Evolutionary conservation across 2,329 filamentous ascomycete species (phyloP).

Genomic region (Davidsoniella australis): DNA sequence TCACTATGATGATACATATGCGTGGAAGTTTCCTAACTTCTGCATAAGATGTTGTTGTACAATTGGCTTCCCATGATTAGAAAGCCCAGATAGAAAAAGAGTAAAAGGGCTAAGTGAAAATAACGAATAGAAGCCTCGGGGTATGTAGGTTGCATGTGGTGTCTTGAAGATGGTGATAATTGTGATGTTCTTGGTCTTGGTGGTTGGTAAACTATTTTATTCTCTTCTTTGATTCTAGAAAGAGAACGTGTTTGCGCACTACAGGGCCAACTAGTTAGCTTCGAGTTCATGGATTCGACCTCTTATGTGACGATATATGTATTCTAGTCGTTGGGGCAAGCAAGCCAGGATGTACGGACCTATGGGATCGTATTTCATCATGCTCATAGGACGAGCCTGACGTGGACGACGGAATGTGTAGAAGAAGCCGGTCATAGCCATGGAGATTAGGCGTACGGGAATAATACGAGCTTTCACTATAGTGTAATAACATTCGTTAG

Average conservation of each 20-base stretch:
- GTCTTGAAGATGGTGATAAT: too few species aligned
- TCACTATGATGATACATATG: not conserved
- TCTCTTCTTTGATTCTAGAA: slow-evolving; percentile 81
- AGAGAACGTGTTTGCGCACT: slow-evolving; percentile 93
- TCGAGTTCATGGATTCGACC: not conserved
- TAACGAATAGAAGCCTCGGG: not conserved
- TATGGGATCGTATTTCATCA: slow-evolving; percentile 98
- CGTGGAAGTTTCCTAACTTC: not conserved
- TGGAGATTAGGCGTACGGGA: slow-evolving; percentile 84
- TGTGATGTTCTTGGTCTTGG: too few species aligned
- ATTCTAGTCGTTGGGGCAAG: not conserved
- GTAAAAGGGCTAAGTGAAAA: not conserved
- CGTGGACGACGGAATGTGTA: slow-evolving; percentile 77
- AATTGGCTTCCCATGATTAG: not conserved
- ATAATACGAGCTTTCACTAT: slow-evolving; percentile 82
- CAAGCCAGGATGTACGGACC: slow-evolving; percentile 32
- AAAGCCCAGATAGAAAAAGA: not conserved
- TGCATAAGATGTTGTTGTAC: slow-evolving; percentile 4
- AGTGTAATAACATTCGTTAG: not conserved
- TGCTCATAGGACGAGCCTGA: slow-evolving; percentile 67
- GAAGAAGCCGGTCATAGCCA: slow-evolving; percentile 98
- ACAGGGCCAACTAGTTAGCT: slow-evolving; percentile 5
- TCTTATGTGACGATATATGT: not conserved
- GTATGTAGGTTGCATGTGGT: slow-evolving; percentile 11
- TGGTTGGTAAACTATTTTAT: slow-evolving; percentile 28